These are phyloP conservation scores for Carex kokanica DNA, from an alignment of 176 grass and related monocot species.

Conservation along the genomic window DNA sequence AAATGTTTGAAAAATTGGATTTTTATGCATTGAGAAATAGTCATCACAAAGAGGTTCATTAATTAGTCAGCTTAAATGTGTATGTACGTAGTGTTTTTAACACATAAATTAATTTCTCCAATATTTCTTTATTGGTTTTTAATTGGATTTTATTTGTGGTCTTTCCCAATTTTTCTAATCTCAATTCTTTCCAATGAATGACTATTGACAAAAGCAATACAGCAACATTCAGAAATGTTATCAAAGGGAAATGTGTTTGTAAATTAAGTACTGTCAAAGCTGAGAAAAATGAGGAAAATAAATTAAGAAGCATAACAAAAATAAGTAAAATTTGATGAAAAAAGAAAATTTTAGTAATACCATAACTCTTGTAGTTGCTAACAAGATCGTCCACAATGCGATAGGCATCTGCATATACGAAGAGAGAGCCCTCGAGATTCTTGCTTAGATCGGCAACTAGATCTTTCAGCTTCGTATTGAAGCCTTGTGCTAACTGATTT, in stretches of 20 bases:
- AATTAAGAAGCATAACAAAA: not conserved
- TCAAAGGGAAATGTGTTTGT: not conserved
- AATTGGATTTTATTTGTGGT: too few species aligned
- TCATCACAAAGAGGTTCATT: not conserved
- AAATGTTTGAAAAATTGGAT: not conserved
- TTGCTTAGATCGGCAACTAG: slow-evolving; percentile 46
- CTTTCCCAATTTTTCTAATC: not conserved
- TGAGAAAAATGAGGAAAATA: not conserved
- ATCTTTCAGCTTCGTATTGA: slow-evolving; percentile 53
- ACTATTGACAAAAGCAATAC: not conserved
- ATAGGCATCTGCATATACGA: slow-evolving; percentile 78
- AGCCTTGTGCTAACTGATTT: slow-evolving; percentile 57
- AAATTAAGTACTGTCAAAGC: not conserved
- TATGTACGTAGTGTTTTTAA: too few species aligned
- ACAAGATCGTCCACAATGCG: slow-evolving; percentile 58
- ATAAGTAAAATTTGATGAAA: not conserved
- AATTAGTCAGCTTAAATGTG: too few species aligned
- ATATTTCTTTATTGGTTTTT: too few species aligned
- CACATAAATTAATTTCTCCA: too few species aligned
- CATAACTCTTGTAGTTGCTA: slow-evolving; percentile 49
- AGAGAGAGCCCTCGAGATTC: slow-evolving; percentile 47
- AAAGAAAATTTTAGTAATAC: slow-evolving; percentile 24
- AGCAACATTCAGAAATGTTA: not conserved
- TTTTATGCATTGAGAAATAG: not conserved
- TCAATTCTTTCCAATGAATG: not conserved